These are phyloP conservation scores for Coleophoma eucalyptorum DNA, from an alignment of 2,329 filamentous ascomycete genomes.

Conservation along the genomic window DNA sequence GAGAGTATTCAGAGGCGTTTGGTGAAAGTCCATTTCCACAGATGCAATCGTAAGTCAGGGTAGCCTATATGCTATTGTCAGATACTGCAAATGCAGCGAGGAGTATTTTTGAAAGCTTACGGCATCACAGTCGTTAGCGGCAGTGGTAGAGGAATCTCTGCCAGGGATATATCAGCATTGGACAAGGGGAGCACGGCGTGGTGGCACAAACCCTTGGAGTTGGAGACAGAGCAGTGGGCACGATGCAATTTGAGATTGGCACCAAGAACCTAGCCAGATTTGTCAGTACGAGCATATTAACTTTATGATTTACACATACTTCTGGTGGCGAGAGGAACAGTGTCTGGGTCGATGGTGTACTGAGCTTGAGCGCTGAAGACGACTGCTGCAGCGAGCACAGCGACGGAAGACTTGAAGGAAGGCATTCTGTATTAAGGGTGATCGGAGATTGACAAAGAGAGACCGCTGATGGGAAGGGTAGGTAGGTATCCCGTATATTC, in stretches of 20 bases:
- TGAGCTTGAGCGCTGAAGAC: slow-evolving; percentile 48
- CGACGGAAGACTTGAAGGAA: slow-evolving; percentile 39
- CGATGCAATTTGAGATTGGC: slow-evolving; percentile 53
- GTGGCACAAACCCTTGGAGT: slow-evolving; percentile 32
- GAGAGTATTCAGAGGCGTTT: slow-evolving; percentile 72
- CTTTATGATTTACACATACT: slow-evolving; percentile 22
- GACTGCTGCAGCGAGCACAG: slow-evolving; percentile 47
- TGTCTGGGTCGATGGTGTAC: slow-evolving; percentile 58
- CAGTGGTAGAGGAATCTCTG: slow-evolving; percentile 32
- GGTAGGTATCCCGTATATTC: not conserved
- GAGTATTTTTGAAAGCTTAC: slow-evolving; percentile 35
- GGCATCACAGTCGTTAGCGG: slow-evolving; percentile 64
- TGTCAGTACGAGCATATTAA: too few relatives aligned
- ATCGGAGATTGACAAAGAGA: not conserved
- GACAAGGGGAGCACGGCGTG: not conserved
- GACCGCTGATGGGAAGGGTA: not conserved
- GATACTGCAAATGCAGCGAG: too few relatives aligned
- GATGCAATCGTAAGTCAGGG: slow-evolving; percentile 67
- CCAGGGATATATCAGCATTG: not conserved
- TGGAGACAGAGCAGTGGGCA: slow-evolving; percentile 74
- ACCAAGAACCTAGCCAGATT: slow-evolving; percentile 54
- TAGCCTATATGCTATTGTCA: slow-evolving; percentile 33
- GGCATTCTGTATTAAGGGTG: slow-evolving; percentile 38
- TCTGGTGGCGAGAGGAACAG: slow-evolving; percentile 44
- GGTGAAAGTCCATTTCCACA: slow-evolving; percentile 64